Percentiles rank a stretch among this genome's conserved stretches.
Conservation (phyloP, 1,284 basidiomycete species). For the Papiliotrema terrestris region DNA sequence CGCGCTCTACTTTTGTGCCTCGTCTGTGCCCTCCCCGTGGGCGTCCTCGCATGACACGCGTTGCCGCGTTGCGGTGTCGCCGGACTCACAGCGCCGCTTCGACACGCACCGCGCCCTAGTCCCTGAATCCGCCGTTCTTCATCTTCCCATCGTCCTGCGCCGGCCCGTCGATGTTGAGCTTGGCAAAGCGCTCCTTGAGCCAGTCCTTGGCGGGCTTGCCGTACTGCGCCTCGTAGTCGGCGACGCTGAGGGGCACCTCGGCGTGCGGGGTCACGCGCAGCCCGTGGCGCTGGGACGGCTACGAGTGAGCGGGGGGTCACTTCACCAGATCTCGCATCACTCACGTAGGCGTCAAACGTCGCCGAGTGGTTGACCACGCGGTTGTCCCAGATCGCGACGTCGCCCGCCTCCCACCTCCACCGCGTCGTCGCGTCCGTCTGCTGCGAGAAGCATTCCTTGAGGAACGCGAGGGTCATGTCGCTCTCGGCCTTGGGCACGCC, state of each 20-base stretch:
- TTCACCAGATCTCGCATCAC: conserved; percentile 4
- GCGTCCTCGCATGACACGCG: too few species aligned
- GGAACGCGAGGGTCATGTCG: conserved; percentile 64
- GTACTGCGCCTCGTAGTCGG: conserved; percentile 60
- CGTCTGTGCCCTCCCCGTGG: too few species aligned
- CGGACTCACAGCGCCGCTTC: too few species aligned
- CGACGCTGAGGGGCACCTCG: conserved; percentile 70
- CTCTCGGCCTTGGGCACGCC: conserved; percentile 75
- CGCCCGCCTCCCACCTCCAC: conserved; percentile 43
- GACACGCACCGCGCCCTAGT: conserved; percentile 27
- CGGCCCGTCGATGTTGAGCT: conserved; percentile 35
- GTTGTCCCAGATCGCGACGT: conserved; percentile 49
- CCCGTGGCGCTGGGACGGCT: conserved; percentile 61
- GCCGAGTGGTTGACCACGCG: conserved; percentile 66
- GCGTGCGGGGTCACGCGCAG: conserved; percentile 76
- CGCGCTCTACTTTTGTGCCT: too few species aligned
- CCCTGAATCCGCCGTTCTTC: conserved; percentile 40
- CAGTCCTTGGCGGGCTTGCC: conserved; percentile 44
- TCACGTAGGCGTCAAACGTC: conserved; percentile 50
- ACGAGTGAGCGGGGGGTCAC: conserved; percentile 47
- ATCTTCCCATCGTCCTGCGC: conserved; percentile 37
- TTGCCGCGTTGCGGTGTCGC: too few species aligned
- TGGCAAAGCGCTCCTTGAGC: conserved; percentile 40
- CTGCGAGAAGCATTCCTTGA: conserved; percentile 63
- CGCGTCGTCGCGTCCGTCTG: conserved; percentile 40